Evolutionary conservation across 352 stramenopile species (phyloP).

Genomic region (Globisporangium canariense): DNA sequence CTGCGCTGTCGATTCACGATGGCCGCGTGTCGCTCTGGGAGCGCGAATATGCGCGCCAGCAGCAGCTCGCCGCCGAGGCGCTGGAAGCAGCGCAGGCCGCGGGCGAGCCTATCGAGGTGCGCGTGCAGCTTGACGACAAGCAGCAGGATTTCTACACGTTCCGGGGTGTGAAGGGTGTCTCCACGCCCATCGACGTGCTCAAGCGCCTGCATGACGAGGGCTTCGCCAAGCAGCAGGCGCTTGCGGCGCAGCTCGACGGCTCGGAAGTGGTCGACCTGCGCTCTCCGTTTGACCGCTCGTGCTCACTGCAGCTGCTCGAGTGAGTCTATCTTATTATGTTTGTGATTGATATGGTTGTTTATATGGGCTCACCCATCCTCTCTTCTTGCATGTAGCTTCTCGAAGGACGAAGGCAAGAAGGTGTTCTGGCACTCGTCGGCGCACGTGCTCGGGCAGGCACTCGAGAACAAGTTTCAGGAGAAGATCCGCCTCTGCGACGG

Average conservation of each 20-base stretch:
- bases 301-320: constrained; percentile 59
- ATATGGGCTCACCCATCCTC: neutral
- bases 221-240: constrained; percentile 55
- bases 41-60: constrained; percentile 48
- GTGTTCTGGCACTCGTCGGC: constrained; percentile 99
- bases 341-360: neutral
- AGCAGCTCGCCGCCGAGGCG: constrained; percentile 18
- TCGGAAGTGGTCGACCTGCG: constrained; percentile 53
- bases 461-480: constrained; percentile 96
- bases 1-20: constrained; percentile 35
- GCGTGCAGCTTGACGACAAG: constrained; percentile 26
- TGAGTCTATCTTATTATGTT: constrained; percentile 19
- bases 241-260: constrained; percentile 44
- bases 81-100: constrained; percentile 14
- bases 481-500: constrained; percentile 95
- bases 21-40: constrained; percentile 51
- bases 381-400: constrained; percentile 38
- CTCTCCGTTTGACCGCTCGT: constrained; percentile 41
- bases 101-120: constrained; percentile 39
- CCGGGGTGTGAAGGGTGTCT: constrained; percentile 33
- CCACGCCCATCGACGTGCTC: constrained; percentile 60
- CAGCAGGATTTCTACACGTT: constrained; percentile 31
- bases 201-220: constrained; percentile 49
- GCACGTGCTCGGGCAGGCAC: constrained; percentile 97
- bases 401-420: constrained; percentile 64